Evolutionary conservation across 345 rosid genomes (phyloP).

Genomic region (Eucalyptus camaldulensis): DNA sequence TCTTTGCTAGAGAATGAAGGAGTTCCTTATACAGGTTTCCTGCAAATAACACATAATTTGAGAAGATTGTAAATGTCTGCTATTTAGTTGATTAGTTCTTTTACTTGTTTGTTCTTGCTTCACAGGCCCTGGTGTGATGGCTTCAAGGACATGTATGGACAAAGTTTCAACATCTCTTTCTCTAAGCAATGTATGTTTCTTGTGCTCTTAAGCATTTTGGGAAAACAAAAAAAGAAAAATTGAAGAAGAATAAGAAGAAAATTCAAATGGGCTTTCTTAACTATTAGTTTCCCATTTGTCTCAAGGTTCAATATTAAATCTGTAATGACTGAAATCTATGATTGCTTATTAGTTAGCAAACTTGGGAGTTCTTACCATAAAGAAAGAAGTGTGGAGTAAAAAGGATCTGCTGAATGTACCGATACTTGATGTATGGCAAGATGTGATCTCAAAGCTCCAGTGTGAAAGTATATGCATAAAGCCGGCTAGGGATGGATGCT

Average conservation of each 20-base stretch:
- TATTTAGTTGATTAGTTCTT: neutral
- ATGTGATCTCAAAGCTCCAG: constrained; percentile 50
- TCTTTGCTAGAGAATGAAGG: constrained; percentile 67
- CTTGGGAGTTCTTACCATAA: constrained; percentile 77
- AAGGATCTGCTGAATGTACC: constrained; percentile 45
- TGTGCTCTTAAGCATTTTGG: neutral
- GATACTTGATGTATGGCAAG: constrained; percentile 40
- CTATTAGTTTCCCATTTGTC: neutral
- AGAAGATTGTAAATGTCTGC: neutral
- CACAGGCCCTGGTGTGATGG: constrained; percentile 73
- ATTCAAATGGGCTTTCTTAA: neutral
- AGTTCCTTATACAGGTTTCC: constrained; percentile 69
- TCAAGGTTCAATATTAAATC: neutral
- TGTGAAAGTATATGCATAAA: constrained; percentile 77
- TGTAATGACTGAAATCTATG: neutral
- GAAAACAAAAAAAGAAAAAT: neutral
- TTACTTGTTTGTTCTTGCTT: neutral
- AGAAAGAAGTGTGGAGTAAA: constrained; percentile 56
- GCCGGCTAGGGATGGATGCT: constrained; percentile 97
- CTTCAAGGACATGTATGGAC: constrained; percentile 89
- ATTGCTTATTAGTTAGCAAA: constrained; percentile 39
- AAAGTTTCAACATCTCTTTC: constrained; percentile 78
- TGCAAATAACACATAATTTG: neutral
- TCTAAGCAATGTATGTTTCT: constrained; percentile 49
- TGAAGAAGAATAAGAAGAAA: neutral